phyloP scores from a whole-genome alignment of 1,284 basidiomycete species.

The Cryptococcus jaspeensis region DNA sequence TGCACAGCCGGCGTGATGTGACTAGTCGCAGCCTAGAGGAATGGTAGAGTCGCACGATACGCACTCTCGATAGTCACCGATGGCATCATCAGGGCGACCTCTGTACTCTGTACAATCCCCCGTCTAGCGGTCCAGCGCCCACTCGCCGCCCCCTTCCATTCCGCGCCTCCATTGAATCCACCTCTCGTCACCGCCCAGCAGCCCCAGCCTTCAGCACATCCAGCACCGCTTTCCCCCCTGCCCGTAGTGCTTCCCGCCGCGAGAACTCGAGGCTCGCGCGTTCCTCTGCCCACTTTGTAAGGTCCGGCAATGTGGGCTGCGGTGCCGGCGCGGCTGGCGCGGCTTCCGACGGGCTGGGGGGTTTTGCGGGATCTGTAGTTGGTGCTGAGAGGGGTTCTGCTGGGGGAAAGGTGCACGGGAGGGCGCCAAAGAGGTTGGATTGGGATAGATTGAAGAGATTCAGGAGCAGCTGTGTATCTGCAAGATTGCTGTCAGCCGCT shows the following conservation, averaged over 20 bases:
- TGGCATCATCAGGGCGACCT: no score
- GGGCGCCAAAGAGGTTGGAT: slow-evolving; percentile 5
- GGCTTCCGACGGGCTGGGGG: neutral
- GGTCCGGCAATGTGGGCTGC: slow-evolving; percentile 10
- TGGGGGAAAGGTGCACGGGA: slow-evolving; percentile 4
- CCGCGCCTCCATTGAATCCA: neutral
- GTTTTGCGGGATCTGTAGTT: neutral
- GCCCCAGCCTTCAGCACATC: slow-evolving; percentile 20
- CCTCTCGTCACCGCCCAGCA: neutral
- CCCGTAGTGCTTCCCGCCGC: slow-evolving; percentile 20
- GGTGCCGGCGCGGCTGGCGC: neutral
- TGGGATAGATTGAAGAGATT: slow-evolving; percentile 5
- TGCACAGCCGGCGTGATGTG: no score
- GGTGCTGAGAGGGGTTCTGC: neutral
- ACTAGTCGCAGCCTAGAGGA: no score
- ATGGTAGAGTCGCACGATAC: no score
- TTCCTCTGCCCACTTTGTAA: slow-evolving; percentile 27
- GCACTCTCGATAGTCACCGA: no score
- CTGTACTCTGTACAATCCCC: no score
- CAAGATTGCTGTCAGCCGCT: neutral
- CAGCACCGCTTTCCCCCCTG: slow-evolving; percentile 19
- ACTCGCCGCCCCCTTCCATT: no score
- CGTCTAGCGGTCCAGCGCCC: no score
- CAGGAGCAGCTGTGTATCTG: slow-evolving; percentile 14
- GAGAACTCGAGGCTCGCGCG: slow-evolving; percentile 28